Base-by-base conservation (phyloP, 441 rosid species). In the Oxalis stricta region DNA sequence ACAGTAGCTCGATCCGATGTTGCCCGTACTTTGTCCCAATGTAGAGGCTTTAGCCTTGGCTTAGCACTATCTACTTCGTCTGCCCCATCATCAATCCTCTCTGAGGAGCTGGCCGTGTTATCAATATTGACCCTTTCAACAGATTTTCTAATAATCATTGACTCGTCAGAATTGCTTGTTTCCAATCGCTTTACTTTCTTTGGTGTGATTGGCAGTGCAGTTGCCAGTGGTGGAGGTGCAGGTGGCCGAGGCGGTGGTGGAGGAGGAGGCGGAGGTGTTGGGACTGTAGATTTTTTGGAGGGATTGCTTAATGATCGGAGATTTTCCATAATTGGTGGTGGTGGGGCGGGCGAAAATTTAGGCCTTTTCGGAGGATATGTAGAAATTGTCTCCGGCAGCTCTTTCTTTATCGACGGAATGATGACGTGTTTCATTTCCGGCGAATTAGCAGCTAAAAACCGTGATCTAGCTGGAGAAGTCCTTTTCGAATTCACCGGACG, bases 1-100 rank as follows among this genome's bases (percentile, higher is more conserved):
- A 89, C 98, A 8, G 98, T 89, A 55, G 94, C 98, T 62, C 95
- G 67, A 50, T 82, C 95, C 10, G 98, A 89, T 57, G 92, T 77
- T 18, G 98, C 98, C 29, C 88, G 68, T 38, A 89, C 98, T 71
- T 89, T 89, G 75, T 89, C 98, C 97, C 98, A 89, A 40, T 89
- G 98, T 35, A 89, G 72, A 33, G 98, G 79, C 64, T 79, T 89
- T 56, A 89, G 52, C 68, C 72, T 84, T 41, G 95, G 95, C 46
- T 61, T 79, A 19, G 70, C 70, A 57, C 82, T 84, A 41, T 79
- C 95, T 7, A 63, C 71, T 22, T 79, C 88, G 13, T 77, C 92
- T 28, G n/a, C n/a, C n/a, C n/a, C n/a, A n/a, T 58, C 73, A 43
- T 75, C 76, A 23, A 46, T 58, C 58, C 61, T 77, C 62, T 74